Percentiles rank a stretch among this genome's conserved stretches.
These are phyloP conservation scores for Inga laurina DNA, from an alignment of 306 rosid species.

Conservation along the genomic window DNA sequence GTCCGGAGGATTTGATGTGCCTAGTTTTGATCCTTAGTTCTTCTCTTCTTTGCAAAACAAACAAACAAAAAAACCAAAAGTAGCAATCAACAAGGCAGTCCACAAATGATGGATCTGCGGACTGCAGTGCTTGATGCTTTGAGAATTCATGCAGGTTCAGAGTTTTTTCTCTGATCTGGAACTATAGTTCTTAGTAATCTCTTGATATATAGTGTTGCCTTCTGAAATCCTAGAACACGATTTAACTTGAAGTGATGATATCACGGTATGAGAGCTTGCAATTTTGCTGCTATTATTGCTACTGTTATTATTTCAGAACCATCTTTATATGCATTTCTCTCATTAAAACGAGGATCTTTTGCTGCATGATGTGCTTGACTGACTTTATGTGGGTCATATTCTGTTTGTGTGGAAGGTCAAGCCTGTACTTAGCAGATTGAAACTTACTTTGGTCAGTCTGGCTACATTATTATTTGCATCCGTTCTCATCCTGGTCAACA, in stretches of 20 bases:
- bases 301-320: background rate
- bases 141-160: background rate
- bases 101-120: slow-evolving; percentile 1
- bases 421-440: slow-evolving; percentile 83
- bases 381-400: background rate
- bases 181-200: background rate
- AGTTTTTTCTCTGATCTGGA: background rate
- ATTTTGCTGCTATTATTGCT: background rate
- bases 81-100: background rate
- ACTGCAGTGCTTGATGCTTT: background rate
- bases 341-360: background rate
- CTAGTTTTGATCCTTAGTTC: background rate
- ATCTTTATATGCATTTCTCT: background rate
- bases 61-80: background rate
- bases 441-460: slow-evolving; percentile 64
- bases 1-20: background rate
- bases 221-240: background rate
- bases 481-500: slow-evolving; percentile 52
- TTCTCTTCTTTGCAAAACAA: background rate
- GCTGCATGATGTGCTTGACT: slow-evolving; percentile 5
- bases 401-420: slow-evolving; percentile 65
- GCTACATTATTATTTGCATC: slow-evolving; percentile 59
- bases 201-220: background rate
- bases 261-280: background rate
- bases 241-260: background rate